phyloP scores from a whole-genome alignment of 345 rosid species.

The Arabidopsis arenosa region DNA sequence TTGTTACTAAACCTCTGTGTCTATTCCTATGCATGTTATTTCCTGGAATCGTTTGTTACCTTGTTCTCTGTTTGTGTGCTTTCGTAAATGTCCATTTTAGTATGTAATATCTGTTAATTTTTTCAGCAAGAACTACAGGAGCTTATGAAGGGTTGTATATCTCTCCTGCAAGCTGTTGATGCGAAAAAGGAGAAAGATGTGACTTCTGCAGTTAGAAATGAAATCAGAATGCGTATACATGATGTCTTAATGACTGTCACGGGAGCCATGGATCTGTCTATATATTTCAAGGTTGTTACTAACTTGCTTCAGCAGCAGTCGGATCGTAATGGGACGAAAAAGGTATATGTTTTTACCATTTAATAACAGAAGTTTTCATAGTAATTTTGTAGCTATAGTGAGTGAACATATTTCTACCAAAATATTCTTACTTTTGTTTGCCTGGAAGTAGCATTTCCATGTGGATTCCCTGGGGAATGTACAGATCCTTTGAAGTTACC shows the following conservation, averaged over 20 bases:
- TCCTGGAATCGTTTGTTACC: conserved; percentile 18
- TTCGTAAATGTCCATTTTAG: conserved; percentile 15
- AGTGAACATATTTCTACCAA: neutral
- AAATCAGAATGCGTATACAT: conserved; percentile 59
- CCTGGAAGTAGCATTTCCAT: conserved; percentile 16
- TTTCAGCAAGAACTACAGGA: conserved; percentile 71
- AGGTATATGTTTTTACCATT: conserved; percentile 55
- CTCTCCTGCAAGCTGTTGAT: conserved; percentile 58
- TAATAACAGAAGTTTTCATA: neutral
- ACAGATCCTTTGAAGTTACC: conserved; percentile 1
- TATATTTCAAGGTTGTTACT: conserved; percentile 71
- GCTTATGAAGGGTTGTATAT: conserved; percentile 74
- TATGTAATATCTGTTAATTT: neutral
- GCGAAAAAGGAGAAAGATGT: conserved; percentile 51
- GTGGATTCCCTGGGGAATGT: conserved; percentile 1
- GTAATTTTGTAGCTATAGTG: conserved; percentile 10
- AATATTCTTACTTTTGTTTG: conserved; percentile 12
- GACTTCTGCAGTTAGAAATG: conserved; percentile 54
- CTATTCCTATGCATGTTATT: conserved; percentile 5
- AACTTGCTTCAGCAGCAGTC: conserved; percentile 65
- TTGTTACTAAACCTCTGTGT: neutral
- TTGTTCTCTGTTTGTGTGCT: conserved; percentile 23
- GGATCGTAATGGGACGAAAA: conserved; percentile 64
- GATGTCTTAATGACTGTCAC: conserved; percentile 66
- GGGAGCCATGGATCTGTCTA: conserved; percentile 60